phyloP scores from a whole-genome alignment of 805 yeast species.

The Lachancea sp. region DNA sequence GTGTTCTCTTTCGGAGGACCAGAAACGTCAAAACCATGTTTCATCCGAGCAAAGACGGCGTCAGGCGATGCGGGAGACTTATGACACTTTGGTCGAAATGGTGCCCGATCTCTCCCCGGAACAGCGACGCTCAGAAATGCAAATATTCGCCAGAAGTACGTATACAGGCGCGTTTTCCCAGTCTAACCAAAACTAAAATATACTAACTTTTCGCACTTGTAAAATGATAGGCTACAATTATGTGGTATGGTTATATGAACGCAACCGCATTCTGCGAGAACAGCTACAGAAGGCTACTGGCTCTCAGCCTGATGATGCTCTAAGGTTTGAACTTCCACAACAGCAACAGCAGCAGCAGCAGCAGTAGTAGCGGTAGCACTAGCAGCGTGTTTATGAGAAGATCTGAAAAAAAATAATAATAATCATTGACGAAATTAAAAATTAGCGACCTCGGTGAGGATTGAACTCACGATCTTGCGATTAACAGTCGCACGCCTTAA shows the following conservation, averaged over 20 bases:
- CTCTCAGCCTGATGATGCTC: not conserved
- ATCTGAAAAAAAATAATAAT: conserved; percentile 14
- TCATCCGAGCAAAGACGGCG: conserved; percentile 84
- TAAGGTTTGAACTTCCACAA: conserved; percentile 1
- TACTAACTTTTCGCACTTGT: not conserved
- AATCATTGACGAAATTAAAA: too few species aligned
- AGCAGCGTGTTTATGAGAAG: too few species aligned
- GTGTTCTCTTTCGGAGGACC: conserved; percentile 29
- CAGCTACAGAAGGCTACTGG: conserved; percentile 25
- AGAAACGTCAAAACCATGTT: conserved; percentile 53
- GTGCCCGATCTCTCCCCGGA: conserved; percentile 66
- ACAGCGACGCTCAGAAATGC: conserved; percentile 76
- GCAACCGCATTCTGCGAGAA: conserved; percentile 42
- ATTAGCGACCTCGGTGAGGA: conserved; percentile 49
- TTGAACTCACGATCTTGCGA: conserved; percentile 60
- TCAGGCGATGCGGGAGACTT: conserved; percentile 75
- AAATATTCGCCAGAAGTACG: conserved; percentile 60
- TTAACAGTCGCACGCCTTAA: conserved; percentile 59
- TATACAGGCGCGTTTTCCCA: not conserved
- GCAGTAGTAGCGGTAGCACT: too few species aligned
- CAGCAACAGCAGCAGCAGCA: too few species aligned
- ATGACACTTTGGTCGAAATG: conserved; percentile 63
- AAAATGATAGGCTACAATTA: conserved; percentile 34
- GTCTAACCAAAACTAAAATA: not conserved
- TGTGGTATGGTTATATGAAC: conserved; percentile 43